Evolutionary conservation across 805 yeast species (phyloP).

Genomic region (Wickerhamiella sergipiensis): DNA sequence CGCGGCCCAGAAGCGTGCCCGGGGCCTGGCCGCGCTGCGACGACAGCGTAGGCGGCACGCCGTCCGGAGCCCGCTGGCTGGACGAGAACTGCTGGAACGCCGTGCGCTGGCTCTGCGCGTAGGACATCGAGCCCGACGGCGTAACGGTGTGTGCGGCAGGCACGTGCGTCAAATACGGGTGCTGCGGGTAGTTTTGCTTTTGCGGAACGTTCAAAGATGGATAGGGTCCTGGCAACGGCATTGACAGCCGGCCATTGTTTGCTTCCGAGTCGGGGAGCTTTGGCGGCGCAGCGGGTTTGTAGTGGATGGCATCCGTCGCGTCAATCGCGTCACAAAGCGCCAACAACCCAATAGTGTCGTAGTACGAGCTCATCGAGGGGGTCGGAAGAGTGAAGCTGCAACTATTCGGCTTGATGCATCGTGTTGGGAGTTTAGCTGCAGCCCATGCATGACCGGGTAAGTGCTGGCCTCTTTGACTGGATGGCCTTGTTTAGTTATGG

Average conservation of each 20-base stretch:
- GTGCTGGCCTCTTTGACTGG: too few species aligned
- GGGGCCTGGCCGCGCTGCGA: background rate
- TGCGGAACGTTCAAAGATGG: conserved; percentile 2
- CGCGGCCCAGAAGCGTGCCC: background rate
- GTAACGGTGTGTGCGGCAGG: conserved; percentile 16
- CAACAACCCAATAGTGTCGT: conserved; percentile 28
- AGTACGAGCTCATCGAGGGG: conserved; percentile 17
- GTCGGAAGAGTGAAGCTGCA: background rate
- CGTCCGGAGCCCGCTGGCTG: background rate
- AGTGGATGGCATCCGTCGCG: conserved; percentile 24
- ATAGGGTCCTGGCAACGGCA: conserved; percentile 9
- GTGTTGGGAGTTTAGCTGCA: background rate
- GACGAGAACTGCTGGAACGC: conserved; percentile 14
- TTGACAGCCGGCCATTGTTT: conserved; percentile 1
- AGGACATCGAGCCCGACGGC: conserved; percentile 10
- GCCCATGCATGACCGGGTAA: background rate
- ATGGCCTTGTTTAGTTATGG: too few species aligned
- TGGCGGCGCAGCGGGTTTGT: conserved; percentile 13
- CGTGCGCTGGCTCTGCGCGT: conserved; percentile 16
- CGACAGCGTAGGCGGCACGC: background rate
- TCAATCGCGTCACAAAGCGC: conserved; percentile 30
- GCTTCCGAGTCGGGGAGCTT: conserved; percentile 5
- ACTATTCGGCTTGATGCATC: background rate
- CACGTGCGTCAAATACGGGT: conserved; percentile 15
- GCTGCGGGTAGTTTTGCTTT: conserved; percentile 8